Evolutionary conservation across 345 rosid species (phyloP), one percentile per base, ranked within the genome.

Genomic region (Litchi chinensis): DNA sequence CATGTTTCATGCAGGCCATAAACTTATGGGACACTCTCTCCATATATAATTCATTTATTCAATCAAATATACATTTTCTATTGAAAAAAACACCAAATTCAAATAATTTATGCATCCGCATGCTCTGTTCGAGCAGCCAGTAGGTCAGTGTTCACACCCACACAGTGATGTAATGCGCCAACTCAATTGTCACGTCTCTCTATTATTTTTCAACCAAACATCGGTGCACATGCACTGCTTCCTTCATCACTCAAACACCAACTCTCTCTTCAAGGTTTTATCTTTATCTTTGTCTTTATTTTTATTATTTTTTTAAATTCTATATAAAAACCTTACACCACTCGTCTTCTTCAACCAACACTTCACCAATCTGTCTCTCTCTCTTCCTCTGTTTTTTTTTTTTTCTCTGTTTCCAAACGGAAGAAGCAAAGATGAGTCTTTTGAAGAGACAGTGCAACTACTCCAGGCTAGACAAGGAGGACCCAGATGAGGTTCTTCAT

Each of bases 391-490:
- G 28, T 26, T 26, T 26, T 26, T 26, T 26, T 26, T 26, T 26
- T 26, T 26, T 26, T 26, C 28, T 44, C 50, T 44, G 8, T 44
- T 44, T 6, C 3, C 7, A 44, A 44, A 6, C 50, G 3, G 11
- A 44, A 44, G 8, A 1, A 6, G 11, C 7, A 1, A 80, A 75
- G 48, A 90, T 90, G 97, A 74, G 79, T 57, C 1, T 82, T 19
- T 44, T 76, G 85, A 86, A 78, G 28, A 85, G 74, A 71, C 72
- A 86, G 0, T 75, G 63, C 50, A 80, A 37, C 0, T 95, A 95
- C 89, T 80, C 95, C 40, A 92, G 83, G 87, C 11, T 95, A 65
- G 82, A 88, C 39, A 88, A 90, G 81, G 98, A 95, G 77, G 95
- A 89, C 77, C 93, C 90, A 0, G 90, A 93, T 74, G 98, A 91